Base-by-base conservation (phyloP, 371 early-diverging fungal species). In the Rhizomucor miehei region DNA sequence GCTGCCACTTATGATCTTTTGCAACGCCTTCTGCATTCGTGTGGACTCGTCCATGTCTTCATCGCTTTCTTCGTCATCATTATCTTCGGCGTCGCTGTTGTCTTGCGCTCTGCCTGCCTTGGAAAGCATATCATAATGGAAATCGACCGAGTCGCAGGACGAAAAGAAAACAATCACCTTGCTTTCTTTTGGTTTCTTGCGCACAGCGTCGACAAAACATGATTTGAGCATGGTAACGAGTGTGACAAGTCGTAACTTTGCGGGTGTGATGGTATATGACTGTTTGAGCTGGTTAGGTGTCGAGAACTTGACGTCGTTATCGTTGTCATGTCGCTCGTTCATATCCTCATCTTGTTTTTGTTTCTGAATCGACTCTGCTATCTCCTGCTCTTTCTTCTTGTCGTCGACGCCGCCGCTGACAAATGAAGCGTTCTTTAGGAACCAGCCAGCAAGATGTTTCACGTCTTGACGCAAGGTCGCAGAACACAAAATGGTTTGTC, bases 121-220 rank as follows among this genome's bases (percentile, higher is more conserved):
- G 0, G 79, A 73, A 55, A 93, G 78, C 48, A 95, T 43, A 62
- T 84, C 81, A 64, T 87, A 86, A 68, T 91, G 89, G 70, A 94
- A 97, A 71, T 99, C 95, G 25, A 97, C 97, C 5, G 92, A 79
- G 60, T 94, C 97, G 58, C 93, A 89, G 34, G 89, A 89, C 12
- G 94, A 88, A 55, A 95, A 73, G 60, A 99, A 99, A 2, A 99
- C 88, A 46, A 99, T 81, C 2, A 86, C 66, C 62, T 92, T 90
- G 53, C 80, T 71, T 1, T 60, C 61, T n/a, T 65, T 54, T 19
- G 60, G 57, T 17, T 61, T 68, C 23, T 55, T 81, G 43, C 72
- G 63, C 59, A 82, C 84, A n/a, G 54, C 62, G 16, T 69, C 63
- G 19, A 62, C 57, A 57, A 73, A 65, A 51, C 65, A 73, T 56